phyloP scores from a whole-genome alignment of 2,329 filamentous ascomycete genomes.

The Aspergillus chevalieri region DNA sequence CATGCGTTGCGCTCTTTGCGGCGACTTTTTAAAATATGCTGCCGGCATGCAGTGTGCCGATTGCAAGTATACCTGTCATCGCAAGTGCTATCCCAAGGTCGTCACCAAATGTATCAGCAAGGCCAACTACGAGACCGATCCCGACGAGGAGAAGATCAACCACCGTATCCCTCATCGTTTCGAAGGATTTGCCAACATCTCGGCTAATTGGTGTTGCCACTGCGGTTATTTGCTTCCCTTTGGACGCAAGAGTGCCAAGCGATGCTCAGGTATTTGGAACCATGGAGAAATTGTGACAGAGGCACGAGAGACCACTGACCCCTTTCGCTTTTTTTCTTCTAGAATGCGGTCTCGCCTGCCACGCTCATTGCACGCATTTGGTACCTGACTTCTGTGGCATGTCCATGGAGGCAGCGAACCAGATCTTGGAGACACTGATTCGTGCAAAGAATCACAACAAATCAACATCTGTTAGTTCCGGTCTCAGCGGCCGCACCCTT shows the following conservation, averaged over 20 bases:
- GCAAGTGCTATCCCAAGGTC: constrained; percentile 92
- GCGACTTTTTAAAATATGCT: constrained; percentile 97
- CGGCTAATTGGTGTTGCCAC: constrained; percentile 98
- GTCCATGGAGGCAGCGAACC: constrained; percentile 95
- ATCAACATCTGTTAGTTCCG: constrained; percentile 44
- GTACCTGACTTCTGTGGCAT: constrained; percentile 99
- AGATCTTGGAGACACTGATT: constrained; percentile 82
- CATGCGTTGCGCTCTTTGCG: constrained; percentile 97
- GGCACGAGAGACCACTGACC: constrained; percentile 5
- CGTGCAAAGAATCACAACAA: constrained; percentile 68
- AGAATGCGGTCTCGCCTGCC: constrained; percentile 90
- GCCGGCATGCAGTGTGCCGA: constrained; percentile 99
- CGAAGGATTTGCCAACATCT: constrained; percentile 93
- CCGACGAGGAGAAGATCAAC: constrained; percentile 99
- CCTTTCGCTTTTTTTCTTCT: constrained; percentile 2
- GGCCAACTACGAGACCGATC: constrained; percentile 95
- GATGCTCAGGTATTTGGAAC: constrained; percentile 64
- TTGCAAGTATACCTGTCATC: constrained; percentile 99
- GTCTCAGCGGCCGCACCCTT: constrained; percentile 61
- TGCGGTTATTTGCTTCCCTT: constrained; percentile 94
- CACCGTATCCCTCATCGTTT: constrained; percentile 98
- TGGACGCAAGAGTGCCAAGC: constrained; percentile 89
- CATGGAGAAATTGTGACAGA: neutral
- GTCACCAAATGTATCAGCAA: constrained; percentile 99
- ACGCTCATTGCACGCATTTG: constrained; percentile 85